phyloP scores from a whole-genome alignment of 2,329 filamentous ascomycete genomes.

The Fusarium sp. region DNA sequence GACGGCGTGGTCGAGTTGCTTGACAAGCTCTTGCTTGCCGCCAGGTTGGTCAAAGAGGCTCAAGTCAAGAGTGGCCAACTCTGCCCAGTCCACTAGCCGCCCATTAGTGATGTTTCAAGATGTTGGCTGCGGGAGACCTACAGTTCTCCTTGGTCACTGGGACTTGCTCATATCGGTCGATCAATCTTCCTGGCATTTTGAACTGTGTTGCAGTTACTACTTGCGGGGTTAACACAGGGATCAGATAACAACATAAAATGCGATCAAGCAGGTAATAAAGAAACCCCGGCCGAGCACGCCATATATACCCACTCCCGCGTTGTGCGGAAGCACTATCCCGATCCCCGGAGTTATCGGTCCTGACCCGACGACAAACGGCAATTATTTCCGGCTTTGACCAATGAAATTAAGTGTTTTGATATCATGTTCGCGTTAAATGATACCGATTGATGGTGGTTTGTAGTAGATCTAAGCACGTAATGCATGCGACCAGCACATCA shows the following conservation, averaged over 20 bases:
- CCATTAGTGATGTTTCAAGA: background rate
- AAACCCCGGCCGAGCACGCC: background rate
- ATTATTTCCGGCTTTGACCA: background rate
- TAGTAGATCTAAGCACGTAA: background rate
- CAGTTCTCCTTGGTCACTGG: background rate
- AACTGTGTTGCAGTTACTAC: background rate
- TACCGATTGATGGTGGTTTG: background rate
- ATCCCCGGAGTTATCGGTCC: background rate
- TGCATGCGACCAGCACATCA: background rate
- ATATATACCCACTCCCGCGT: background rate
- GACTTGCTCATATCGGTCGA: background rate
- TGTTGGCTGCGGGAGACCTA: background rate
- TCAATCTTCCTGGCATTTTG: background rate
- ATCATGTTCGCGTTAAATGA: background rate
- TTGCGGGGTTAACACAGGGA: background rate
- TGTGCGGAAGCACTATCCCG: background rate
- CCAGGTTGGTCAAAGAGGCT: background rate
- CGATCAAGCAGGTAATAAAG: background rate
- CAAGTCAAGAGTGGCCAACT: constrained; percentile 3
- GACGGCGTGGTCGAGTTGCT: background rate
- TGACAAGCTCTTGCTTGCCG: constrained; percentile 1
- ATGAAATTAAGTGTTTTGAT: background rate
- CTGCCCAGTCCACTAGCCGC: background rate
- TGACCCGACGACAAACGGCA: background rate
- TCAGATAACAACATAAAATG: background rate